Evolutionary conservation across 139 green algal species (phyloP), one percentile per base, ranked within the genome.

Genomic region (Volvox africanus): DNA sequence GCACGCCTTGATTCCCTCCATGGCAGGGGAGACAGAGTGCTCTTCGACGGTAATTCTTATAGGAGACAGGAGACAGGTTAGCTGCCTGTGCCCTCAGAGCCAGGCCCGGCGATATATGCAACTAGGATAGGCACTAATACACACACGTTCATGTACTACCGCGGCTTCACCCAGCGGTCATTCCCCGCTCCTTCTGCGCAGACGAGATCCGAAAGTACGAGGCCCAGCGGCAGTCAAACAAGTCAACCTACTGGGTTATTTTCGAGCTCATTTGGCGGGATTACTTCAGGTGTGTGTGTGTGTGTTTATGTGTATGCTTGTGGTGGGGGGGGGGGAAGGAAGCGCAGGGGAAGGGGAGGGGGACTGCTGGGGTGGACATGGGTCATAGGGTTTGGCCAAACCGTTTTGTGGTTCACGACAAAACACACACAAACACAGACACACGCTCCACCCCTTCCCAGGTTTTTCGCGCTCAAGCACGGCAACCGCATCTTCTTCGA

Each of bases 211-310:
- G 97, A 68, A 93, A 95, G 62, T 99, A 99, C 92, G 97, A 99
- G 94, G 82, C 77, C 17, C 86, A 98, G 89, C 94, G 94, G 22
- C 90, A 92, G 2, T 94, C 93, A 44, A 99, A 99, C 96, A 99
- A 99, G 89, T 97, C 92, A 37, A 99, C 98, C 22, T 99, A 99
- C 93, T 99, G 98, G 92, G 94, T 97, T 67, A 90, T 96, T 17
- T 99, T 99, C 93, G 98, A 99, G 94, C 94, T 99, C 16, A 97
- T 97, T 0, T 99, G 97, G 97, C 89, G 98, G 17, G 98, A 99
- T 93, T 99, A 96, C 92, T 99, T 98, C 94, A 93, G 93, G 92
- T 96, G 61, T 73, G 65, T 73, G 65, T 28, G 11, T 69, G 62
- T 69, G 62, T 17, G 62, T 69, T 69, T 69, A 19, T 69, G 62